phyloP scores from a whole-genome alignment of 2,329 filamentous ascomycete genomes.

The Talaromyces sp. region DNA sequence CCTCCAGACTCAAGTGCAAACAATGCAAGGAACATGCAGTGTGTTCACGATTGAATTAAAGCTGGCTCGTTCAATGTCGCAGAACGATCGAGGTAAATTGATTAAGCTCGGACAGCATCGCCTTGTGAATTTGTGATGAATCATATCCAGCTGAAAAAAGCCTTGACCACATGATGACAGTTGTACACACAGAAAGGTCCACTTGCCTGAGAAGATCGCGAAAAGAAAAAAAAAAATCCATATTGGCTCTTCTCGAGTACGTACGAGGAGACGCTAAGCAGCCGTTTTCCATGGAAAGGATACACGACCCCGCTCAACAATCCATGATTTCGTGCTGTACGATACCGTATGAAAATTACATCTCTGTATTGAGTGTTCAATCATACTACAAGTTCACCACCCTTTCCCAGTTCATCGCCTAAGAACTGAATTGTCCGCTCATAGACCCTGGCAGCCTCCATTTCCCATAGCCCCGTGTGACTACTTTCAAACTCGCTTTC shows the following conservation, averaged over 20 bases:
- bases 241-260: not conserved
- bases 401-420: slow-evolving; percentile 60
- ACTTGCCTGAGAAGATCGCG: not conserved
- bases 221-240: not conserved
- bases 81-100: not conserved
- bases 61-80: not conserved
- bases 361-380: not conserved
- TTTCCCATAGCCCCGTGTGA: slow-evolving; percentile 46
- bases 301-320: slow-evolving; percentile 10
- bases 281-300: slow-evolving; percentile 9
- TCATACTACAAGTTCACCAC: slow-evolving; percentile 22
- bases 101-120: not conserved
- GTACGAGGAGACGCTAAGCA: slow-evolving; percentile 4
- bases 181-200: not conserved
- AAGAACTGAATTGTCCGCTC: slow-evolving; percentile 73
- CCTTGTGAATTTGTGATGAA: not conserved
- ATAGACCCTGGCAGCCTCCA: slow-evolving; percentile 74
- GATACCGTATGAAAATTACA: not conserved
- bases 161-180: not conserved
- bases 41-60: not conserved
- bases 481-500: slow-evolving; percentile 19
- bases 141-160: not conserved
- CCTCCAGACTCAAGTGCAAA: not conserved
- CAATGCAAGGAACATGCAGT: slow-evolving; percentile 12
- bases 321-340: not conserved